Conservation (phyloP, 352 stramenopile genomes). For the Hyaloperonospora brassicae region DNA sequence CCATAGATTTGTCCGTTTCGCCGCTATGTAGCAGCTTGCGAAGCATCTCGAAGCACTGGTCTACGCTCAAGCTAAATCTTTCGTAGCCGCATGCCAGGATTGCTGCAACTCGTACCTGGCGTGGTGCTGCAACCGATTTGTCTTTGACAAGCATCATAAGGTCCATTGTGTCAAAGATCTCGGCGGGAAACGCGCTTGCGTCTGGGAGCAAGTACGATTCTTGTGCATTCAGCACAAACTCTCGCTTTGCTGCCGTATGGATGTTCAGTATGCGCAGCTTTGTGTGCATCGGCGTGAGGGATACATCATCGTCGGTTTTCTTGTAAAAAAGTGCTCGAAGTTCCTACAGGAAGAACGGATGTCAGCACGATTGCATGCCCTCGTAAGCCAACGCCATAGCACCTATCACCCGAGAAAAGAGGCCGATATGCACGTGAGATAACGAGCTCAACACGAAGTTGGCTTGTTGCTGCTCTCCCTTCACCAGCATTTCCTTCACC, state of each 20-base stretch:
- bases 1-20: conserved; percentile 59
- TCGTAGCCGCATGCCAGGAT: conserved; percentile 76
- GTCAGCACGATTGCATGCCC: neutral
- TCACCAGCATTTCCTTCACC: conserved; percentile 71
- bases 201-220: conserved; percentile 60
- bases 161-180: conserved; percentile 77
- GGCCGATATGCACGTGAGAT: conserved; percentile 58
- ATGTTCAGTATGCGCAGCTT: conserved; percentile 67
- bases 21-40: conserved; percentile 43
- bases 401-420: conserved; percentile 52
- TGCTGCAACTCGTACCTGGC: conserved; percentile 58
- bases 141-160: conserved; percentile 79
- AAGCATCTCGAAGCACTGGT: conserved; percentile 59
- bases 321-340: conserved; percentile 70
- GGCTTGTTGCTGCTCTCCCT: conserved; percentile 75
- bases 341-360: conserved; percentile 30
- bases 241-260: conserved; percentile 58
- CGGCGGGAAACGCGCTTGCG: conserved; percentile 37
- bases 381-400: neutral
- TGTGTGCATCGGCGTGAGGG: conserved; percentile 55
- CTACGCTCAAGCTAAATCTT: conserved; percentile 48
- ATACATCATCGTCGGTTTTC: conserved; percentile 29
- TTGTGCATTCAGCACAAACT: conserved; percentile 56
- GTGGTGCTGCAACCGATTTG: conserved; percentile 45
- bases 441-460: conserved; percentile 80